Conservation (phyloP, 1,139 yeast genomes). For the Geotrichum bryndzae region DNA sequence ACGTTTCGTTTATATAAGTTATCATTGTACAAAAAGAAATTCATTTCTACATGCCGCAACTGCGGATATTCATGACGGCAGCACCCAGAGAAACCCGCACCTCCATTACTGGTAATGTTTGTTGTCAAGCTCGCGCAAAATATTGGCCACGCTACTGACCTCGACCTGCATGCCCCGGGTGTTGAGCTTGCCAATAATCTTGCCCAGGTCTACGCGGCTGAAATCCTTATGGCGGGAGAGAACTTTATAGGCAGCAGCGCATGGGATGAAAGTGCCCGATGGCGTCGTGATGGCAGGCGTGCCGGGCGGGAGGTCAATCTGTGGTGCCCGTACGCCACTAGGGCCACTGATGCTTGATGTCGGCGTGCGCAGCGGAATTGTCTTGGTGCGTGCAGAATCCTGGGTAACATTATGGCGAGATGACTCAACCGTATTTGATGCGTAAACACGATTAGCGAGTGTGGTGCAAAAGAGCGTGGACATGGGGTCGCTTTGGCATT, state of each 20-base stretch:
- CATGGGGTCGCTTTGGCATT: conserved; percentile 84
- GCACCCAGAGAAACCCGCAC: too few relatives aligned
- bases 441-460: conserved; percentile 46
- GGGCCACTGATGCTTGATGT: background rate
- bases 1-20: too few relatives aligned
- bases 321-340: conserved; percentile 1
- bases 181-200: conserved; percentile 65
- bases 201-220: conserved; percentile 62
- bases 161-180: conserved; percentile 86
- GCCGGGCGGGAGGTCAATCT: background rate
- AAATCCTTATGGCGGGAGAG: conserved; percentile 74
- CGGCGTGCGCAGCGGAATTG: background rate
- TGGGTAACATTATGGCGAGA: background rate
- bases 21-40: too few relatives aligned
- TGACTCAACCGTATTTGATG: conserved; percentile 3
- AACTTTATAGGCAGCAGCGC: conserved; percentile 83
- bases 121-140: conserved; percentile 70
- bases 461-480: conserved; percentile 83
- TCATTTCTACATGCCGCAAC: too few relatives aligned
- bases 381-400: background rate
- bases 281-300: background rate
- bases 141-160: conserved; percentile 78
- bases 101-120: conserved; percentile 40
- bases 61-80: too few relatives aligned
- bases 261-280: conserved; percentile 63